Conservation (phyloP, 1,284 basidiomycete species). For the Trichosporon sp. region DNA sequence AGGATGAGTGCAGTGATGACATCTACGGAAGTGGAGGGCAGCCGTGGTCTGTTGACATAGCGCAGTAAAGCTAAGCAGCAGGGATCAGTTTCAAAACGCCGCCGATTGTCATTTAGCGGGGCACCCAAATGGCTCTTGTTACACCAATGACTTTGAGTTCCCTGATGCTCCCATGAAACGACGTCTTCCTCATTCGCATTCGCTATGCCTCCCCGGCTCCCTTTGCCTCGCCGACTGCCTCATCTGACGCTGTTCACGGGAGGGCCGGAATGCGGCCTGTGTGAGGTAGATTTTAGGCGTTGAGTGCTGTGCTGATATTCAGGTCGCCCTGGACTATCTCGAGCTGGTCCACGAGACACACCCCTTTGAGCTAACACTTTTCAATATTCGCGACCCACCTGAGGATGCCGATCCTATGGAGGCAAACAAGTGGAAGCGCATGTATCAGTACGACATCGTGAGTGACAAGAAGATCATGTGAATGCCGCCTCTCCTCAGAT, state of each 20-base stretch:
- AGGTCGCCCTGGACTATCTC: slow-evolving; percentile 44
- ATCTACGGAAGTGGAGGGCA: background rate
- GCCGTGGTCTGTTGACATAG: slow-evolving; percentile 5
- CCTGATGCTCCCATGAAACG: background rate
- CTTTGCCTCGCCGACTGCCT: slow-evolving; percentile 22
- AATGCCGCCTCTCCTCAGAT: background rate
- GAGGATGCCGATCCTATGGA: slow-evolving; percentile 26
- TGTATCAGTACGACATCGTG: slow-evolving; percentile 47
- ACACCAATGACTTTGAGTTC: background rate
- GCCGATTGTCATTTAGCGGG: background rate
- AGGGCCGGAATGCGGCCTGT: slow-evolving; percentile 46
- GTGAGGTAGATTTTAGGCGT: slow-evolving; percentile 34
- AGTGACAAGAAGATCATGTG: too few species aligned
- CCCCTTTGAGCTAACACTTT: slow-evolving; percentile 39
- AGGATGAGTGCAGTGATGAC: background rate
- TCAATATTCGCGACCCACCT: slow-evolving; percentile 45
- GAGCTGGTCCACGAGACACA: slow-evolving; percentile 28
- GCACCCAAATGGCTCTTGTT: background rate
- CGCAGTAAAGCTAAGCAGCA: too few species aligned
- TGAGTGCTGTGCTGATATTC: background rate
- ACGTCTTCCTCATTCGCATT: too few species aligned
- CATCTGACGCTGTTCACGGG: slow-evolving; percentile 46
- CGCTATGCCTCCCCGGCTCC: slow-evolving; percentile 34
- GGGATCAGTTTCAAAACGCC: background rate
- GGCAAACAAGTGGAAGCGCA: slow-evolving; percentile 38